Conservation (phyloP, 345 rosid genomes). For the Acer negundo region DNA sequence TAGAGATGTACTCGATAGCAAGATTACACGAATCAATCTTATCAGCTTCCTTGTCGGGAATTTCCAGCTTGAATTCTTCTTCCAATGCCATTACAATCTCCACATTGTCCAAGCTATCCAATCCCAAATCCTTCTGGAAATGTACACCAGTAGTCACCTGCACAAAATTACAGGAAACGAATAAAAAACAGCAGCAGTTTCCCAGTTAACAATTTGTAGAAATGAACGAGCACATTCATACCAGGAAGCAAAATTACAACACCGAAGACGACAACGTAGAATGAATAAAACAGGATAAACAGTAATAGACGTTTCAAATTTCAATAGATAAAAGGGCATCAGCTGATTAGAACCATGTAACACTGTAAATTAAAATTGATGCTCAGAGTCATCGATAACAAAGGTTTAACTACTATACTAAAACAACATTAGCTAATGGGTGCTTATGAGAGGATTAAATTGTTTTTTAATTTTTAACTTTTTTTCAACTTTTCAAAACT, state of each 20-base stretch:
- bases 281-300: neutral
- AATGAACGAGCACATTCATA: neutral
- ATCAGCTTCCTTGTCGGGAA: constrained; percentile 94
- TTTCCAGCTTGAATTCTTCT: constrained; percentile 96
- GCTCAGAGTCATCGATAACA: neutral
- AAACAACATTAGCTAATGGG: neutral
- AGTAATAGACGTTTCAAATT: neutral
- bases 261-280: neutral
- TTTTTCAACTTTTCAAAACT: constrained; percentile 9
- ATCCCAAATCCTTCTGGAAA: constrained; percentile 86
- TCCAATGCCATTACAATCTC: constrained; percentile 96
- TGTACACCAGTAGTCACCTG: constrained; percentile 80
- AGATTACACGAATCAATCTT: constrained; percentile 80
- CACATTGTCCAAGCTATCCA: constrained; percentile 95
- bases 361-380: neutral
- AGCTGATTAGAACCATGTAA: neutral
- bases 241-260: neutral
- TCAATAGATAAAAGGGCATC: neutral
- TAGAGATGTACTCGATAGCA: constrained; percentile 82
- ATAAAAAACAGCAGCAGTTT: neutral
- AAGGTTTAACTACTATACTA: neutral
- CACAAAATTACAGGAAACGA: constrained; percentile 7
- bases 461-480: neutral
- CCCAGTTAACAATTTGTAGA: neutral
- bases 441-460: neutral